Conservation (phyloP, 768 basidiomycete genomes). For the Lactarius indigo region DNA sequence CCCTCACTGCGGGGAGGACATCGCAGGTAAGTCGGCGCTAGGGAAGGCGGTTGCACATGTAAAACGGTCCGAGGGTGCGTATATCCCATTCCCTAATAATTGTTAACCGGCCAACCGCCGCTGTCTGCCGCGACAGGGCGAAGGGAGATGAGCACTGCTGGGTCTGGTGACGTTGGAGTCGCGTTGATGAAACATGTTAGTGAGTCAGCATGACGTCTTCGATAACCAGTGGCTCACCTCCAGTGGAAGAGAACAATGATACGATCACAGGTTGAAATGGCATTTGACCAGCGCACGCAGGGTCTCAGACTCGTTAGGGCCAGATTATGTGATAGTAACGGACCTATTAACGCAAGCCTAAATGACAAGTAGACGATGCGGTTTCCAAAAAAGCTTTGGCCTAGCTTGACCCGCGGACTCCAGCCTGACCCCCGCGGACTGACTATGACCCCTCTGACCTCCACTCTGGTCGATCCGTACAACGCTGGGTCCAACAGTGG, state of each 20-base stretch:
- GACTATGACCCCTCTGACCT: too few relatives aligned
- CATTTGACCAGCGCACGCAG: too few relatives aligned
- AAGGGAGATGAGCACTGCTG: slow-evolving; percentile 44
- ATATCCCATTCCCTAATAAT: slow-evolving; percentile 34
- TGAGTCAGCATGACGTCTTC: slow-evolving; percentile 51
- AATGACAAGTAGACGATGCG: too few relatives aligned
- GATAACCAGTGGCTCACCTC: slow-evolving; percentile 55
- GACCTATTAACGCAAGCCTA: too few relatives aligned
- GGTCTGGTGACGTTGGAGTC: slow-evolving; percentile 42
- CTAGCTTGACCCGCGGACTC: too few relatives aligned
- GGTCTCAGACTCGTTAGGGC: too few relatives aligned
- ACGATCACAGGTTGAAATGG: slow-evolving; percentile 59
- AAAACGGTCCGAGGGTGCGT: slow-evolving; percentile 62
- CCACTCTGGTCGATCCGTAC: too few relatives aligned
- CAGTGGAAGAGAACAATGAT: slow-evolving; percentile 76
- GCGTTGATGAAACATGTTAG: slow-evolving; percentile 62
- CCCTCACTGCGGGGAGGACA: slow-evolving; percentile 42
- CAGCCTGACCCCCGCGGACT: too few relatives aligned
- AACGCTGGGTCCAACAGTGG: too few relatives aligned
- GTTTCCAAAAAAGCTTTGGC: too few relatives aligned
- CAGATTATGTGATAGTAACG: too few relatives aligned
- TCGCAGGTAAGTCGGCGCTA: slow-evolving; percentile 63
- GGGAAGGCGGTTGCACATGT: slow-evolving; percentile 74
- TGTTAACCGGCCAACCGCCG: slow-evolving; percentile 24
- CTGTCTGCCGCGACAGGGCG: slow-evolving; percentile 33